Base-by-base conservation (phyloP, 768 basidiomycete genomes). In the Tulasnella sp. region DNA sequence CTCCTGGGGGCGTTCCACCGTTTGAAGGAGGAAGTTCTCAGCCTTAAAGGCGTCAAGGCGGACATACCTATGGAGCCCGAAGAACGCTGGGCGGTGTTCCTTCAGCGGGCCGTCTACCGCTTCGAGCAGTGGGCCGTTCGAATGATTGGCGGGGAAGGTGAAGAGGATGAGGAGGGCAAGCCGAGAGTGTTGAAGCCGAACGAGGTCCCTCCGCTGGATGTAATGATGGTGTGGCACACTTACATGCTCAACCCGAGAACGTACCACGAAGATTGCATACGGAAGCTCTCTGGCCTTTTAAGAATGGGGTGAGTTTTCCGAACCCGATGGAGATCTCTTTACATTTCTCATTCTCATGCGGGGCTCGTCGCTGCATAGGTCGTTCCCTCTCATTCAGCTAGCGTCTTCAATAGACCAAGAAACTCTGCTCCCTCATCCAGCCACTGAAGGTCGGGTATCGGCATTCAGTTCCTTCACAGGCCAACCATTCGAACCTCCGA, bases 1-100 rank as follows among this genome's bases (percentile, higher is more conserved):
- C 81, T 83, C 31, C 77, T 83, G 3, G 79, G 72, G 1, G 81
- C 81, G 31, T 83, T 83, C 77, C 46, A 78, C 28, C 50, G 72
- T 8, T 40, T 83, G 40, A 72, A 81, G 41, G 37, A 76, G 42
- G 54, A 76, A 22, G 81, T 80, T 24, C n/a, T 40, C 5, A 37
- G 72, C 34, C 37, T 41, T 5, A 72, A 69, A 24, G 72, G 58
- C n/a, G 31, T 37, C 31, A 37, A 79, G 14, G 37, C 28, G 7
- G 78, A 79, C 34, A 34, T 72, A 34, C 24, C 40, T 8, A 14
- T 79, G 40, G 12, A 46, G 44, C 72, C 81, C 8, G 81, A 81
- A 37, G 78, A 79, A 37, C 42, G 37, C 34, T 81, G 72, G 58
- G 60, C 77, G 20, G 58, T 75, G n/a, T 81, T 81, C 44, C 77